Conservation (phyloP, 1,284 basidiomycete genomes). For the Leccinum fuscescens region DNA sequence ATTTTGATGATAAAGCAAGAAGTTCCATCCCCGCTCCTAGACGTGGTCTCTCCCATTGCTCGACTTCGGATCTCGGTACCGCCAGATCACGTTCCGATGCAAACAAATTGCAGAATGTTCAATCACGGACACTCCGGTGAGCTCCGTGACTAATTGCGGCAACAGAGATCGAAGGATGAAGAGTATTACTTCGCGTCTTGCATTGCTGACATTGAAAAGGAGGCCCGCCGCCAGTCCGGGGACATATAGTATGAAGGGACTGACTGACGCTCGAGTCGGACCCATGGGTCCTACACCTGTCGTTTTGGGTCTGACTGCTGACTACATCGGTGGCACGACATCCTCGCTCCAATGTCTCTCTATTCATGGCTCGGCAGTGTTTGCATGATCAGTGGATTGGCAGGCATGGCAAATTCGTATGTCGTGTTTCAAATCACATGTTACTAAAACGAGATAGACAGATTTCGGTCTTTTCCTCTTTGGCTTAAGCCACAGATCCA, state of each 20-base stretch:
- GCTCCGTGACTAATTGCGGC: constrained; percentile 70
- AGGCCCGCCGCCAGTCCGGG: constrained; percentile 81
- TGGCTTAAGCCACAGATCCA: neutral
- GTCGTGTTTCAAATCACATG: no score
- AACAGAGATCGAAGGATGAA: constrained; percentile 59
- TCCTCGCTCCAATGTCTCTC: no score
- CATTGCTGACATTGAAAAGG: constrained; percentile 81
- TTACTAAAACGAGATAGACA: neutral
- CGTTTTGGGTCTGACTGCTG: constrained; percentile 92
- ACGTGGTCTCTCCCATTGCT: constrained; percentile 81
- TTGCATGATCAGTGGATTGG: no score
- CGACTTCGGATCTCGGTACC: constrained; percentile 81
- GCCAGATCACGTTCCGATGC: constrained; percentile 91
- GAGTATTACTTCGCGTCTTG: constrained; percentile 73
- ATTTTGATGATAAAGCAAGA: constrained; percentile 83
- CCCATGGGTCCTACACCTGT: constrained; percentile 93
- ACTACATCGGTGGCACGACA: constrained; percentile 71
- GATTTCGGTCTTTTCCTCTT: neutral
- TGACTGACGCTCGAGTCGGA: constrained; percentile 74
- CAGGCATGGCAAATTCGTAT: no score
- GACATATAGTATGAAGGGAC: constrained; percentile 87
- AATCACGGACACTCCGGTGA: constrained; percentile 74
- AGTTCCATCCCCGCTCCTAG: constrained; percentile 94
- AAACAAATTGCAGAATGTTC: constrained; percentile 91
- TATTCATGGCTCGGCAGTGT: constrained; percentile 67